Percentiles rank a stretch among this genome's conserved stretches.
These are phyloP conservation scores for Yamadazyma sp. DNA, from an alignment of 1,139 yeast species.

Conservation along the genomic window DNA sequence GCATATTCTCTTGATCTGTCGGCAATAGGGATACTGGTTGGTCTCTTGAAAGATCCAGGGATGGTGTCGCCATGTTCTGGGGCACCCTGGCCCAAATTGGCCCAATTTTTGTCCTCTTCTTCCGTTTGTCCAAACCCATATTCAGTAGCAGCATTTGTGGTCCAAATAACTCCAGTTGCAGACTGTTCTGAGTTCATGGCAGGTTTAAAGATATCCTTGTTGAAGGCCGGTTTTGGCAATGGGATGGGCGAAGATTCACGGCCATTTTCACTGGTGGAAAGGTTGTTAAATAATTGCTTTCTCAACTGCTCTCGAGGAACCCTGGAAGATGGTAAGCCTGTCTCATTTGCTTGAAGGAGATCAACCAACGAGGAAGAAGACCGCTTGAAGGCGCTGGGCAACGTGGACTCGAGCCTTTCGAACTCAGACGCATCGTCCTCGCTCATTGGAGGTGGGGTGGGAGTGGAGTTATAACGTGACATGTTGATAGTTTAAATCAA, in stretches of 20 bases:
- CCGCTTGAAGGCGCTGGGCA: conserved; percentile 43
- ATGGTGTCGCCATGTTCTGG: conserved; percentile 66
- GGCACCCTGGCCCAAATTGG: conserved; percentile 70
- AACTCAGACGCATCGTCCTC: conserved; percentile 29
- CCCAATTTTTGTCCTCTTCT: conserved; percentile 54
- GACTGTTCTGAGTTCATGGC: conserved; percentile 64
- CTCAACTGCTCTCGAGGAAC: conserved; percentile 15
- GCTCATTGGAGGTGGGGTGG: conserved; percentile 5
- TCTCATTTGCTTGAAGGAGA: conserved; percentile 22
- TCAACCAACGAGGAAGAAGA: conserved; percentile 45
- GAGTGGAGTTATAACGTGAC: conserved; percentile 2
- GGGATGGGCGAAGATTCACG: conserved; percentile 52
- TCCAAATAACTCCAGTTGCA: conserved; percentile 71
- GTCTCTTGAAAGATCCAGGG: conserved; percentile 62
- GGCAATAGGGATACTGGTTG: conserved; percentile 51
- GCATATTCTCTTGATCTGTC: conserved; percentile 60
- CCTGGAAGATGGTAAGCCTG: conserved; percentile 10
- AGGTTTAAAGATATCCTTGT: conserved; percentile 52
- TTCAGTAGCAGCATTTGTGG: conserved; percentile 63
- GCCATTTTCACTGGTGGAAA: conserved; percentile 35
- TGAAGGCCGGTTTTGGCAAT: conserved; percentile 47
- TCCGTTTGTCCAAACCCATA: conserved; percentile 48
- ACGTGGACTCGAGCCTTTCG: conserved; percentile 45
- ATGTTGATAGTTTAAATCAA: neutral
- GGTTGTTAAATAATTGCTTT: conserved; percentile 28